Evolutionary conservation across 2,329 filamentous ascomycete species (phyloP), one percentile per base, ranked within the genome.

Genomic region (Venturia effusa): DNA sequence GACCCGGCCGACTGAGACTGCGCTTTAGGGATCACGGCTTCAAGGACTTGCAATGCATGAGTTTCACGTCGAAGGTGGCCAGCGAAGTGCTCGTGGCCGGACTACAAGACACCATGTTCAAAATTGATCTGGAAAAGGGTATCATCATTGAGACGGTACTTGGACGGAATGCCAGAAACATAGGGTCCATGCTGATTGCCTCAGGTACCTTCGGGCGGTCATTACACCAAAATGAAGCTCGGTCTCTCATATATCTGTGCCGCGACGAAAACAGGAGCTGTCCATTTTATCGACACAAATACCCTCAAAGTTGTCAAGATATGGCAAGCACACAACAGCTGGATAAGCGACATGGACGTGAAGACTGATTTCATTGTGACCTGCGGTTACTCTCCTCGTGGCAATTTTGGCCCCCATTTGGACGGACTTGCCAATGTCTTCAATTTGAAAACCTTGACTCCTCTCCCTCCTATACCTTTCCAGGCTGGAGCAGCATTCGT

Each of bases 341-440:
- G 87, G 61, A 90, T 99, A 73, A 96, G 91, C 74, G 93, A 97
- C 74, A 97, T 99, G 90, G 94, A 99, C 77, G 91, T 92, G 10
- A 90, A 94, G 72, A 90, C 94, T 71, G 93, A 97, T 74, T 94
- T 94, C 68, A 86, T 99, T 63, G 89, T 97, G 27, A 97, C 94
- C 4, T 99, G 94, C 74, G 94, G 94, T 41, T 96, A 90, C 76
- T 96, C 93, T 1, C 83, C 91, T 30, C 85, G 93, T 68, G 91
- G 92, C 70, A 81, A 90, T 68, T 85, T 88, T 41, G 85, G 86
- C 48, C 89, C 89, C 67, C 92, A 95, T 79, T 84, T 95, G 40
- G 94, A 99, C 71, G 90, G 92, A 0, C 87, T 97, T 65, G 90
- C 96, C 65, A 96, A 97, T 69, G 92, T 97, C 40, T 97, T 96